Conservation (phyloP, 75 land plant species). For the Adiantum capillusveneris region DNA sequence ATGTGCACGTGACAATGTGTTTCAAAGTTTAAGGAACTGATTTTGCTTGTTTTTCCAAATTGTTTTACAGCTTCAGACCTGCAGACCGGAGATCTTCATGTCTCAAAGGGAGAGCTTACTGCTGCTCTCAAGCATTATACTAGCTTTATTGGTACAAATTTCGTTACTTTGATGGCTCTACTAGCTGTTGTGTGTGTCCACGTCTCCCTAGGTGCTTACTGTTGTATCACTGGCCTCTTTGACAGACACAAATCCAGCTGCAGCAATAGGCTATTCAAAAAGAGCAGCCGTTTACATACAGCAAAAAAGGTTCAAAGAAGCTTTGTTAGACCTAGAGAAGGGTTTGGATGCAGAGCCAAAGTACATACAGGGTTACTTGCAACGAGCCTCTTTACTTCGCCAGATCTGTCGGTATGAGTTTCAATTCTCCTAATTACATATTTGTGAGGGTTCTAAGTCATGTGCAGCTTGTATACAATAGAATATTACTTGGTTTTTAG, state of each 20-base stretch:
- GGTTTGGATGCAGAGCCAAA: conserved; percentile 67
- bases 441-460: no score
- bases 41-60: no score
- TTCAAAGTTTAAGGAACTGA: no score
- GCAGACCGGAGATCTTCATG: conserved; percentile 34
- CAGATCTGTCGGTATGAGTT: conserved; percentile 65
- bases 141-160: conserved; percentile 27
- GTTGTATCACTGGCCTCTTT: background rate
- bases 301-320: conserved; percentile 52
- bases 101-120: conserved; percentile 33
- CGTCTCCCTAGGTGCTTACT: no score
- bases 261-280: conserved; percentile 37
- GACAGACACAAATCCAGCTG: conserved; percentile 41
- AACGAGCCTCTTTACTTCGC: conserved; percentile 67
- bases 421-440: no score
- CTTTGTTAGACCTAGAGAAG: conserved; percentile 62
- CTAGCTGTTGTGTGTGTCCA: no score
- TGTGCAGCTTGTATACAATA: no score
- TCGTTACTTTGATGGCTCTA: no score
- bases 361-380: conserved; percentile 79
- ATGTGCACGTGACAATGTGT: no score
- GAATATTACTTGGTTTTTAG: no score
- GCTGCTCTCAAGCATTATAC: conserved; percentile 30
- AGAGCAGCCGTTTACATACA: conserved; percentile 42
- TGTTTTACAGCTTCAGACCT: conserved; percentile 29